Evolutionary conservation across 306 rosid genomes (phyloP), one percentile per base, ranked within the genome.

Genomic region (Casuarina glauca): DNA sequence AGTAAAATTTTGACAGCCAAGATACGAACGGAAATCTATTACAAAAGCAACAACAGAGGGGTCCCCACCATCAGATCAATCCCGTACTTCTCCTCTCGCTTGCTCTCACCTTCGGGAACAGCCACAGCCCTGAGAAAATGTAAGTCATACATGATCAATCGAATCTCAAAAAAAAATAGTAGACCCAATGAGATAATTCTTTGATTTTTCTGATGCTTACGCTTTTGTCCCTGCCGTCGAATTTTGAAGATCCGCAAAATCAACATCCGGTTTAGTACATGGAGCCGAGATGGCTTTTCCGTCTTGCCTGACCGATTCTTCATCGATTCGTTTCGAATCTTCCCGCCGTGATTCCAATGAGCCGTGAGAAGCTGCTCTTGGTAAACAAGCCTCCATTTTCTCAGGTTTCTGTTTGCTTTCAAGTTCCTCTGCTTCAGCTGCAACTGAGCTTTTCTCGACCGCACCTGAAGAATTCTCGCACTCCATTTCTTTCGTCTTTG

Each of bases 11-110:
- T 74, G 76, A 76, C 76, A 79, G 70, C 16, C 9, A 75, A 67
- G 80, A 61, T 35, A 70, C 50, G 20, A 76, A 73, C 2, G 35
- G 54, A 76, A 86, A 71, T 64, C 53, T 15, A 86, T 79, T 49
- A 2, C 12, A 35, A 84, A 83, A 46, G 42, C 3, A 13, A 57
- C 62, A 69, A 69, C 70, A 70, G 70, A 48, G 9, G 60, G 66
- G 76, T 70, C 53, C 89, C 88, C 84, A 92, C 97, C 97, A 87
- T 90, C 83, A 88, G 83, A 84, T 90, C 97, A 71, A 92, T 85
- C 70, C 84, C 83, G 53, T 89, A 85, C 74, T 53, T 86, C 84
- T 83, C 86, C 52, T 60, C 84, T 77, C 79, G 83, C 61, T 80
- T 82, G 64, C 69, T 81, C 17, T 60, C 76, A 66, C 60, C 67